Percentiles rank a stretch among this genome's conserved stretches.
Conservation (phyloP, 176 grass and related monocot species). For the Triticum dicoccoides region DNA sequence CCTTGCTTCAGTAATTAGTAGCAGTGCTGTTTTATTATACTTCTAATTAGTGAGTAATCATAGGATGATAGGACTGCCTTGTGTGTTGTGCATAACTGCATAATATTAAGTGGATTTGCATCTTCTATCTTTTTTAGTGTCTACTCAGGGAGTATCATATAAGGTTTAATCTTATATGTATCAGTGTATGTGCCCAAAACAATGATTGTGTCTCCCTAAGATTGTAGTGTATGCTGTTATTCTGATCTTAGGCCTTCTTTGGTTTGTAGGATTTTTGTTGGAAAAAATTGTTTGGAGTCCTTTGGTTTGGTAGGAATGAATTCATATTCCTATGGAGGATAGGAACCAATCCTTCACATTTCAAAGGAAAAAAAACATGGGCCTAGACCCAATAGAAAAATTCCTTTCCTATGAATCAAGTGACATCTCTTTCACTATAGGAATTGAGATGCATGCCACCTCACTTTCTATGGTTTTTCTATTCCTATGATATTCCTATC, state of each 20-base stretch:
- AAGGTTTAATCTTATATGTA: neutral
- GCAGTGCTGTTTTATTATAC: neutral
- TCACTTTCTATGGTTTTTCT: no score
- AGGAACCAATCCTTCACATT: no score
- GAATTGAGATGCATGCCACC: no score
- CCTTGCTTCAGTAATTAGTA: neutral
- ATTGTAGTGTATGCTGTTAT: neutral
- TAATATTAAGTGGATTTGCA: slow-evolving; percentile 10
- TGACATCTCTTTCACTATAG: no score
- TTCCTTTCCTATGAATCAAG: no score
- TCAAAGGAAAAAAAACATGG: no score
- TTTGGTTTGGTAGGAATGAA: no score
- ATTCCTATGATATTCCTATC: no score
- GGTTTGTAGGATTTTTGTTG: no score
- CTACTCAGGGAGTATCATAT: neutral
- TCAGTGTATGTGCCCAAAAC: neutral
- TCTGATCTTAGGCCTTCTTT: neutral
- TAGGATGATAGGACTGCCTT: neutral
- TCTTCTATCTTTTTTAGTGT: neutral
- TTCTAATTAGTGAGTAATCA: neutral
- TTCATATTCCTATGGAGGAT: no score
- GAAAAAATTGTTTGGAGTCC: no score
- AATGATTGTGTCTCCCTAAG: neutral
- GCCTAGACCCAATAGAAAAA: no score
- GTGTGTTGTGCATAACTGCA: neutral